Evolutionary conservation across 768 basidiomycete genomes (phyloP), one percentile per base, ranked within the genome.

Genomic region (Mycena amicta): DNA sequence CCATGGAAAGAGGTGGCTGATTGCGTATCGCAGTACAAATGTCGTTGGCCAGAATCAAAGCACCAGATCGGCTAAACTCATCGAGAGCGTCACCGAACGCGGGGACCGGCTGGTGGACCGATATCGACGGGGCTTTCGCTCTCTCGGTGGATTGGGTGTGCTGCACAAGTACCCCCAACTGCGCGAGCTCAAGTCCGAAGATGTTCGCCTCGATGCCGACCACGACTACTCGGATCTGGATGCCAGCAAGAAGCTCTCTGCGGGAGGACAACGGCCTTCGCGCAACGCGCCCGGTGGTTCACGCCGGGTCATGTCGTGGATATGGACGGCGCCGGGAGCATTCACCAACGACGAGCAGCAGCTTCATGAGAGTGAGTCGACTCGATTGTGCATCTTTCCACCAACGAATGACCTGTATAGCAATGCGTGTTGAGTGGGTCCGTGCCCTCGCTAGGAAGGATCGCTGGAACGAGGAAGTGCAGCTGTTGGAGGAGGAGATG

Each of bases 11-110:
- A 52, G 53, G 3, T 57, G 65, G 3, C 51, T 69, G 23, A 52
- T 72, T 1, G 49, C 49, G 2, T 68, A 66, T 60, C 66, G 66
- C 22, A 62, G 67, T 65, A 60, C 61, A 23, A 70, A 72, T 45
- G 51, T 70, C 22, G 58, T 59, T 2, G 67, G 69, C 5, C 70
- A 72, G 39, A 11, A 58, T 13, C 53, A 65, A 4, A 60, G 61
- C 13, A 70, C 68, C 2, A 49, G n/a, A n/a, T 5, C 47, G 47
- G 22, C 47, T 8, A 25, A 49, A 23, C 47, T 49, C 47, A 6
- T 49, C 25, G 6, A 25, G 26, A 5, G 13, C 6, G 20, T 43
- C 12, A 12, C 41, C 6, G 6, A 6, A 12, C 13, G 20, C 11
- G 20, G 41, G 6, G 20, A 43, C 6, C 12, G 11, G 11, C 13